phyloP scores from a whole-genome alignment of 192 early-diverging fungal genomes.

The Linnemannia zychae region DNA sequence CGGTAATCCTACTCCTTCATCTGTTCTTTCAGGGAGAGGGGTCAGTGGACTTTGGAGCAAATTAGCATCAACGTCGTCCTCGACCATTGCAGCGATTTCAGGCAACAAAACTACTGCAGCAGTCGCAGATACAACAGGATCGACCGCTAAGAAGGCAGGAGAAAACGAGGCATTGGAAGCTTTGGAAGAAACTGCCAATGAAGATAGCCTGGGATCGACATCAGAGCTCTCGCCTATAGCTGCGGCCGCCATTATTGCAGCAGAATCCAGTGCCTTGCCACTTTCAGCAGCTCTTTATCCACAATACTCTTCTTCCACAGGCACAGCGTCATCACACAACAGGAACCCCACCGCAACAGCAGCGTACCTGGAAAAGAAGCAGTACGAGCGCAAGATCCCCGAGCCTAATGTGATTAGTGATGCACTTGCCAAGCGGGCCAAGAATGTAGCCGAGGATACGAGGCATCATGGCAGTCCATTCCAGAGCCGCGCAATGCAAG shows the following conservation, averaged over 20 bases:
- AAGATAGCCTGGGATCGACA: background rate
- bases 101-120: constrained; percentile 5
- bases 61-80: constrained; percentile 28
- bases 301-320: background rate
- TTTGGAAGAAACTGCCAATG: background rate
- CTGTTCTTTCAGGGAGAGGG: constrained; percentile 27
- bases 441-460: constrained; percentile 84
- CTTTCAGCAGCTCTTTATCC: constrained; percentile 28
- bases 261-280: constrained; percentile 21
- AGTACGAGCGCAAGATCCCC: constrained; percentile 31
- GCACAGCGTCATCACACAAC: background rate
- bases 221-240: constrained; percentile 43
- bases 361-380: background rate
- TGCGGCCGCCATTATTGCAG: constrained; percentile 33
- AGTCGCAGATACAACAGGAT: background rate
- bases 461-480: constrained; percentile 87
- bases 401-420: constrained; percentile 86
- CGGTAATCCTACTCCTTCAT: constrained; percentile 6
- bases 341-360: constrained; percentile 7
- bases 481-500: constrained; percentile 92
- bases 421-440: constrained; percentile 83
- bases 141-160: background rate
- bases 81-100: constrained; percentile 37
- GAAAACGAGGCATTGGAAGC: background rate
- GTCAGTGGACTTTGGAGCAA: constrained; percentile 53